Percentiles rank a stretch among this genome's conserved stretches.
Conservation (phyloP, 257 asterid genomes). For the Echites panduratus region DNA sequence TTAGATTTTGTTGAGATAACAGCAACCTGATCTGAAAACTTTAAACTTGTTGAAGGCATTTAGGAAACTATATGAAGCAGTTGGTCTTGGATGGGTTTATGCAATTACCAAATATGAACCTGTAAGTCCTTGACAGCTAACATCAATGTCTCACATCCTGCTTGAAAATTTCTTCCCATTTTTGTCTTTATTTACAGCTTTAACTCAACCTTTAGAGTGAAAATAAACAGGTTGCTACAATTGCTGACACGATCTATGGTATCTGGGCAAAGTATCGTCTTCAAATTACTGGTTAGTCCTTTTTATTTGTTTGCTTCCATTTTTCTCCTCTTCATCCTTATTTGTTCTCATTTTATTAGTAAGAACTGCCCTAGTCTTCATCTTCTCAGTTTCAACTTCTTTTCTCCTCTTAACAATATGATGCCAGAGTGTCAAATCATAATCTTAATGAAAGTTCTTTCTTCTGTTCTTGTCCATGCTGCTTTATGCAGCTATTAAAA, state of each 20-base stretch:
- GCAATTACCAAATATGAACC: conserved; percentile 87
- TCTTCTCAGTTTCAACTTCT: background rate
- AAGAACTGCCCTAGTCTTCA: background rate
- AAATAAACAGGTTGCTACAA: conserved; percentile 53
- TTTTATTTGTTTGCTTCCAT: background rate
- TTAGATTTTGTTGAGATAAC: background rate
- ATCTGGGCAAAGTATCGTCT: conserved; percentile 92
- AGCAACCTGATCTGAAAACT: background rate
- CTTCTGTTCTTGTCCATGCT: background rate
- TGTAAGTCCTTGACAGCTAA: conserved; percentile 37
- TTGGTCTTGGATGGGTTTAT: conserved; percentile 86
- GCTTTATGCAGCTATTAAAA: background rate
- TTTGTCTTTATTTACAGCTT: background rate
- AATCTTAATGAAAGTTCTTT: background rate
- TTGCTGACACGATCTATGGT: conserved; percentile 66
- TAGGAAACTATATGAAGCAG: conserved; percentile 74
- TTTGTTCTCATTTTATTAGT: background rate
- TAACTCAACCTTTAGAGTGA: background rate
- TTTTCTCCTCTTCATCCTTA: background rate
- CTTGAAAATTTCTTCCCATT: background rate
- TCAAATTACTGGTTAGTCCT: conserved; percentile 60
- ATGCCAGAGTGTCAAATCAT: background rate
- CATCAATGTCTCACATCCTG: background rate
- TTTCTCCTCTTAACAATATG: background rate
- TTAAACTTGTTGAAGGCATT: conserved; percentile 48